Evolutionary conservation across 805 yeast species (phyloP).

Genomic region (Saccharomycopsis fermentans): DNA sequence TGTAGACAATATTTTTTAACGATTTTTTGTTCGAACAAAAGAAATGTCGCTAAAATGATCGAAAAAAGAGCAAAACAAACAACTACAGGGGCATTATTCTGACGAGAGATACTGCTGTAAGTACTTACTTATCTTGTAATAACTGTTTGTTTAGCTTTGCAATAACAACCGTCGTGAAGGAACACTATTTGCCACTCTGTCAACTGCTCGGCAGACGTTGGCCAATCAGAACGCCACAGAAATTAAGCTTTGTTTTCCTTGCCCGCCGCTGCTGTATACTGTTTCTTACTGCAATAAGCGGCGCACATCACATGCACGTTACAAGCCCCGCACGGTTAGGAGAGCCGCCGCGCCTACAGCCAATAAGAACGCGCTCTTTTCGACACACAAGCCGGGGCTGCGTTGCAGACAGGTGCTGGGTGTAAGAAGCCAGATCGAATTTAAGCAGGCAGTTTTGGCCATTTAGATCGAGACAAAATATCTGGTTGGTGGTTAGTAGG

Average conservation of each 20-base stretch:
- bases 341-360: background rate
- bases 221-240: background rate
- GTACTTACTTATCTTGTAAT: no score
- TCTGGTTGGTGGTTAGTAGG: background rate
- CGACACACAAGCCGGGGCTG: background rate
- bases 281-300: background rate
- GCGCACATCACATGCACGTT: background rate
- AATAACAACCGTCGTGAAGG: no score
- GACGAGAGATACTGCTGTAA: no score
- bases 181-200: no score
- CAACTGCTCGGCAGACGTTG: background rate
- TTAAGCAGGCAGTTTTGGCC: background rate
- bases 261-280: no score
- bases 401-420: background rate
- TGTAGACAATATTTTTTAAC: no score
- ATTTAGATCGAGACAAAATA: background rate
- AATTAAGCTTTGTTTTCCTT: background rate
- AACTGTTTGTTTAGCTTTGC: no score
- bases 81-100: no score
- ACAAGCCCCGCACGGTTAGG: background rate
- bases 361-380: background rate
- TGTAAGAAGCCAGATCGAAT: background rate
- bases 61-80: no score
- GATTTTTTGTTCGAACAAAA: no score
- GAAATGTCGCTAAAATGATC: no score